Base-by-base conservation (phyloP, 2,329 filamentous ascomycete species). In the Fusarium nodosum region DNA sequence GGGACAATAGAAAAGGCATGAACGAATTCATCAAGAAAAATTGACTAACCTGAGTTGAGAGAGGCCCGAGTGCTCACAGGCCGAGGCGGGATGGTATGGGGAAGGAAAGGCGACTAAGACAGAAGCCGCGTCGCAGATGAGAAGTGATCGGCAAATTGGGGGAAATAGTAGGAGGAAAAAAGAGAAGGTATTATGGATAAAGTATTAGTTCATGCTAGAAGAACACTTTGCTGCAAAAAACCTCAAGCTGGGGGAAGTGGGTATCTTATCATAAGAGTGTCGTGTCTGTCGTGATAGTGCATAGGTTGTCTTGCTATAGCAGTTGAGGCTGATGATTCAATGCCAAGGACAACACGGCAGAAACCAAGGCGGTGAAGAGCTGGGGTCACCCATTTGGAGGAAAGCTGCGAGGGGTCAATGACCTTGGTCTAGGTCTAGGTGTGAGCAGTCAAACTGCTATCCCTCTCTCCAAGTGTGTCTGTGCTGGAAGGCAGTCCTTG, bases 41-140 rank as follows among this genome's bases (percentile, higher is more conserved):
- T 36, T 30, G 53, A 70, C 68, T 70, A 71, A 70, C 68, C 68
- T 68, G 64, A 56, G 62, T 58, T 56, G 24, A 48, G 57, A 68
- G 64, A 68, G 55, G 67, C 68, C 68, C 59, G 55, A 46, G 64
- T 68, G 61, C 39, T 60, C 39, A 64, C 44, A 47, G 67, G 63
- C 67, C 67, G 55, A 70, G 67, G 68, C 68, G 67, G 68, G 52
- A 70, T 68, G 68, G 68, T 70, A 72, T 66, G 69, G 68, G 68
- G 68, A 69, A 66, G 68, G 65, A 62, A 67, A 66, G 58, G 60
- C 68, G 58, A 58, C 69, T 67, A 72, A 64, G 50, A 66, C 55
- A 62, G 39, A 70, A 57, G 53, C 60, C 60, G 69, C 60, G 68
- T 59, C 52, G 57, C 56, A 64, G 60, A 54, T 38, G 56, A 66